Base-by-base conservation (phyloP, 2,329 filamentous ascomycete species). In the Salinomyces thailandicus region DNA sequence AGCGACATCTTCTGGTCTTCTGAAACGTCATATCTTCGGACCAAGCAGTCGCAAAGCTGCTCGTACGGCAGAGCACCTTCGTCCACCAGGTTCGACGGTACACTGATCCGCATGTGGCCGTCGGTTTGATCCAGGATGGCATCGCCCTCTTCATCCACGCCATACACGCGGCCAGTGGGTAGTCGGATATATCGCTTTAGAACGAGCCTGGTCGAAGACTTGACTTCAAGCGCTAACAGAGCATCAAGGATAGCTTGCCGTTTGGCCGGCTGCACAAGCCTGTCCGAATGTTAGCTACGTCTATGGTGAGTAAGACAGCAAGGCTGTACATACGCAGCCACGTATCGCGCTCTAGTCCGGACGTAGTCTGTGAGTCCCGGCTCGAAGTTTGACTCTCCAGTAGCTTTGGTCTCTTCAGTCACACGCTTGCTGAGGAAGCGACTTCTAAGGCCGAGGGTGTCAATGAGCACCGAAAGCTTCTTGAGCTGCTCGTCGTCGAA, bases 371-470 rank as follows among this genome's bases (percentile, higher is more conserved):
- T 30, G 8, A 30, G 11, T 14, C 8, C 14, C 11, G 7, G 11
- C 14, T 30, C 11, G 27, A n/a, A 30, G 14, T n/a, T 2, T 8
- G 15, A 8, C 16, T 36, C 26, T 14, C 35, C 35, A 7, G 15
- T 11, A 31, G 27, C 35, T 20, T 31, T 13, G 5, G 35, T 36
- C 26, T 36, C 18, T 16, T 36, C 35, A 7, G 15, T 15, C 6
- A 31, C 27, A 13, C 20, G 35, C 9, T 20, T 20, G 27, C 15
- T 31, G 7, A 36, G 35, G 7, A n/a, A 8, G 11, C 35, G 35
- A 15, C 20, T 15, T 20, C 9, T 7, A 5, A 36, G 12, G 5
- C 27, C 35, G 6, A 36, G 35, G 5, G 5, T 12, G 20, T 14
- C 13, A 19, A 35, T 8, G 19, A 24, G 20, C 20, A n/a, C 7